Base-by-base conservation (phyloP, 306 rosid species). In the Astragalus glycyphyllos region DNA sequence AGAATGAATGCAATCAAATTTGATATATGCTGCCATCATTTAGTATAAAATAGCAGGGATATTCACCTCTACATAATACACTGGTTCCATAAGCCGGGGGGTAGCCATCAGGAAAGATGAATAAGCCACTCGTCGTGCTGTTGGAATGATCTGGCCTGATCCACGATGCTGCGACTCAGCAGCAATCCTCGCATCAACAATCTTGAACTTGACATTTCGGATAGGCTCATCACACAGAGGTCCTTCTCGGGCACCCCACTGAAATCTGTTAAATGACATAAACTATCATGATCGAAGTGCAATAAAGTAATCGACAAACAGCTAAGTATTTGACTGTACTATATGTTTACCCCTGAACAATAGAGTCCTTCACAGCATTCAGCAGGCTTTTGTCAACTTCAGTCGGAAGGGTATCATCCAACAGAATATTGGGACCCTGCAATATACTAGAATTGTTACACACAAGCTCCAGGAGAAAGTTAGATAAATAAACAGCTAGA, bases 221-320 rank as follows among this genome's bases (percentile, higher is more conserved):
- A 94, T 91, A 73, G 99, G 99, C 63, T 94, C 99, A 79, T 94
- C 99, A 67, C 99, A 94, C 10, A 94, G 86, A 15, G 99, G 99
- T 73, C 99, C 99, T 82, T 94, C 99, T 63, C 96, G 85, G 73
- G 99, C 99, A 73, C 97, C 99, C 99, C 97, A 94, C 59, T 94
- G 97, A 78, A 91, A 94, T 85, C 99, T 94, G 87, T 61, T 65
- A 51, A 77, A 71, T 26, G 51, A 69, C 56, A 78, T 7, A 46
- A 57, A 50, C 61, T 11, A 11, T 49, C 65, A 69, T 47, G 23
- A 57, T 53, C 71, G 50, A 58, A 49, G 35, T 16, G 58, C 20
- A 57, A 47, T 8, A 26, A 73, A 77, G 13, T 44, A 53, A 77
- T 29, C 70, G 20, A 37, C 53, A 67, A 35, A 68, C 40, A 53